Evolutionary conservation across 345 rosid species (phyloP).

Genomic region (Arabis alpina): DNA sequence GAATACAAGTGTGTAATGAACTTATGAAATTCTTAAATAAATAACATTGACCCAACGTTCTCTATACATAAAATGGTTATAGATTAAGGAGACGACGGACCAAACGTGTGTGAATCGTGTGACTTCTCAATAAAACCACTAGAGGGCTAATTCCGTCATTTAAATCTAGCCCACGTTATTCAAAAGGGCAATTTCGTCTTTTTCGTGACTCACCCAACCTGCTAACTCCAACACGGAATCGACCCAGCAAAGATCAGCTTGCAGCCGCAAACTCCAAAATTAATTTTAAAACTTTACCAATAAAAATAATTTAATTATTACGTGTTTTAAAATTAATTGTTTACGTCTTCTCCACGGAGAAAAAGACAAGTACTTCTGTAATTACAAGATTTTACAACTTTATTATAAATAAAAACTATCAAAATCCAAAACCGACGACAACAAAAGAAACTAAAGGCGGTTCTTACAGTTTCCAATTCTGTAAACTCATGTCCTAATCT

Average conservation of each 20-base stretch:
- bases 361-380: not conserved
- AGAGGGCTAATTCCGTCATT: constrained; percentile 24
- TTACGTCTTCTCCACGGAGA: constrained; percentile 36
- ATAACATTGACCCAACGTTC: constrained; percentile 12
- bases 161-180: constrained; percentile 14
- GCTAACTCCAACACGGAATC: constrained; percentile 40
- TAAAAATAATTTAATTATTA: too few species aligned
- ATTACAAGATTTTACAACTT: not conserved
- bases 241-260: constrained; percentile 25
- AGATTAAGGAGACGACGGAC: not conserved
- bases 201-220: not conserved
- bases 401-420: not conserved
- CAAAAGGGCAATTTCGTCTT: constrained; percentile 22
- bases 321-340: not conserved
- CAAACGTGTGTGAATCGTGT: constrained; percentile 34
- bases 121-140: constrained; percentile 1
- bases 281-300: constrained; percentile 7
- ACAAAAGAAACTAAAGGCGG: constrained; percentile 37
- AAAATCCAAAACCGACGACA: constrained; percentile 29
- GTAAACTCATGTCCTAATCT: not conserved
- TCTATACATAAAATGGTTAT: constrained; percentile 1
- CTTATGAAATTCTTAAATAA: not conserved
- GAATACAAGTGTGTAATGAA: too few species aligned
- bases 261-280: constrained; percentile 26
- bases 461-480: constrained; percentile 21